Conservation (phyloP, 306 rosid species). For the Albizia julibrissin region DNA sequence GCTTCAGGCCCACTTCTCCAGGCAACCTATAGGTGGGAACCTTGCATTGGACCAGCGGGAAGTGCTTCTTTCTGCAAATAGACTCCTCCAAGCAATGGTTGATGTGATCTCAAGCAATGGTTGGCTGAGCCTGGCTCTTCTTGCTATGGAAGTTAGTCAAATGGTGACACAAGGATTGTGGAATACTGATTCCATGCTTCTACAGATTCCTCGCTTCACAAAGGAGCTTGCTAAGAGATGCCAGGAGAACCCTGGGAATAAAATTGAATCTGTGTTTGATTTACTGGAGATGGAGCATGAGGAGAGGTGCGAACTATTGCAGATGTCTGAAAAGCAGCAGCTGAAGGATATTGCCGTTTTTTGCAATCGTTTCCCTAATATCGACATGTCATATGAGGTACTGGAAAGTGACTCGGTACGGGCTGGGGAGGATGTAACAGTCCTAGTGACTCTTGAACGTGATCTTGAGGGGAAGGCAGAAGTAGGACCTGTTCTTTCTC, state of each 20-base stretch:
- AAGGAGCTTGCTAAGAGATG: slow-evolving; percentile 85
- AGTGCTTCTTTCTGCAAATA: slow-evolving; percentile 80
- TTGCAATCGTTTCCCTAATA: slow-evolving; percentile 83
- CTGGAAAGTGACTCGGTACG: slow-evolving; percentile 54
- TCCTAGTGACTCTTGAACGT: slow-evolving; percentile 75
- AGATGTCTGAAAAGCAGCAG: slow-evolving; percentile 70
- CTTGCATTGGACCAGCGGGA: slow-evolving; percentile 83
- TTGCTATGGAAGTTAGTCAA: slow-evolving; percentile 95
- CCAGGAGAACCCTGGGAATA: slow-evolving; percentile 69
- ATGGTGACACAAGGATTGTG: slow-evolving; percentile 95
- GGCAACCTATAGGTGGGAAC: slow-evolving; percentile 83
- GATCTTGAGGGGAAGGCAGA: slow-evolving; percentile 78
- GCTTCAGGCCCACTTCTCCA: slow-evolving; percentile 91
- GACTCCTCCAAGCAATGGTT: slow-evolving; percentile 90
- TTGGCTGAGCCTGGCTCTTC: slow-evolving; percentile 83
- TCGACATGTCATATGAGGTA: slow-evolving; percentile 75
- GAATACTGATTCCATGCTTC: slow-evolving; percentile 91
- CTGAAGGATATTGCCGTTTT: slow-evolving; percentile 76
- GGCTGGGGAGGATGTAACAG: slow-evolving; percentile 65
- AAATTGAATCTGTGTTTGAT: slow-evolving; percentile 81
- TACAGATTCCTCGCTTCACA: slow-evolving; percentile 91
- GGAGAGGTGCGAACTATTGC: slow-evolving; percentile 74
- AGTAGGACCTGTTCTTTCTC: slow-evolving; percentile 70
- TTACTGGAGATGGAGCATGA: slow-evolving; percentile 88
- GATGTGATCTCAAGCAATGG: slow-evolving; percentile 94